phyloP scores from a whole-genome alignment of 495 filamentous ascomycete species.

The Aspergillus coremiiformis region DNA sequence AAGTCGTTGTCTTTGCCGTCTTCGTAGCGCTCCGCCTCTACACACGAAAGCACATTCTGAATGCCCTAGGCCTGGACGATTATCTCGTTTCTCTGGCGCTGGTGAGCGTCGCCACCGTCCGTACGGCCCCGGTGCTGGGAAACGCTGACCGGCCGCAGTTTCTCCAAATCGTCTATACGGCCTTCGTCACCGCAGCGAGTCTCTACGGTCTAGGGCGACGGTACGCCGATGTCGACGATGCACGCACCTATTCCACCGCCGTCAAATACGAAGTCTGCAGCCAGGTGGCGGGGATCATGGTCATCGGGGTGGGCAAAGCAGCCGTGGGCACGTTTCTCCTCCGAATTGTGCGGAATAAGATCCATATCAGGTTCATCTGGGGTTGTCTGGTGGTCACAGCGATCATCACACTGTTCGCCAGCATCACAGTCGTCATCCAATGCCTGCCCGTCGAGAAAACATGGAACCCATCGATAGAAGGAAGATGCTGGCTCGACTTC shows the following conservation, averaged over 20 bases:
- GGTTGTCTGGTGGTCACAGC: constrained; percentile 12
- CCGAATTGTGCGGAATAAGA: constrained; percentile 22
- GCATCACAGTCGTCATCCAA: constrained; percentile 18
- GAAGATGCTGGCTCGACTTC: constrained; percentile 22
- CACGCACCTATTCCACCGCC: constrained; percentile 11
- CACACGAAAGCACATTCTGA: constrained; percentile 18
- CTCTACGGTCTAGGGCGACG: constrained; percentile 18
- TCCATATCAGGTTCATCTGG: constrained; percentile 21
- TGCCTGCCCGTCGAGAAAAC: constrained; percentile 19
- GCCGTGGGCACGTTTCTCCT: constrained; percentile 22
- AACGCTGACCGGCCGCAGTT: constrained; percentile 5
- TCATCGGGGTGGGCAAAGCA: constrained; percentile 20
- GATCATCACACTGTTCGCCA: constrained; percentile 18
- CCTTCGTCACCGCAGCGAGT: constrained; percentile 16
- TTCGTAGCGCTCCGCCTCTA: constrained; percentile 20
- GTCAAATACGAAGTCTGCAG: constrained; percentile 21
- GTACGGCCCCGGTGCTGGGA: too few relatives aligned
- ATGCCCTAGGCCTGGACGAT: constrained; percentile 21
- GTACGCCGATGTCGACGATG: constrained; percentile 15
- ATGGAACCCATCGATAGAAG: constrained; percentile 16
- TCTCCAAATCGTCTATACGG: constrained; percentile 19
- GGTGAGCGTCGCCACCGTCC: constrained; percentile 11
- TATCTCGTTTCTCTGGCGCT: constrained; percentile 15
- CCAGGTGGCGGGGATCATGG: constrained; percentile 20
- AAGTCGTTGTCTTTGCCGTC: constrained; percentile 13